A percentile compares a stretch with the other conserved stretches of the same genome.
Evolutionary conservation across 2,329 filamentous ascomycete genomes (phyloP).

Genomic region (Aspergillus sp.): DNA sequence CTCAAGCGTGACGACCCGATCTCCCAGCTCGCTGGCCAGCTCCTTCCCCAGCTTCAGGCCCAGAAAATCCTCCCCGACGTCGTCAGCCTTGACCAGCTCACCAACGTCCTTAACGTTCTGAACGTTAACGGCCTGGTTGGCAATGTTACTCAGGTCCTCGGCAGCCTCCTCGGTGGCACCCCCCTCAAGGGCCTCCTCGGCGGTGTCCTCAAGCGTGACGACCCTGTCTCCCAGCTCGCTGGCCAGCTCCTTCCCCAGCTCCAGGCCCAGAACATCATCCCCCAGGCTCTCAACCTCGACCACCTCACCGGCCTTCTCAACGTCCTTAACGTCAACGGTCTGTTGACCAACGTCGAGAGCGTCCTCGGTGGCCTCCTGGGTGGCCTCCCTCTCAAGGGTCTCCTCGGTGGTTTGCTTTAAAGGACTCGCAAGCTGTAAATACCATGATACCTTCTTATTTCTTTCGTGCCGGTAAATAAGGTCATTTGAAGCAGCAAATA

Average conservation of each 20-base stretch:
- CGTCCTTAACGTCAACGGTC: conserved; percentile 6
- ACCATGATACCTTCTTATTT: too few species aligned
- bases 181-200: conserved; percentile 3
- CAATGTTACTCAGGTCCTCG: conserved; percentile 9
- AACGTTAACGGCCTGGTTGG: conserved; percentile 1
- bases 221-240: too few species aligned
- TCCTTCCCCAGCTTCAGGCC: neutral
- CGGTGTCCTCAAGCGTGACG: neutral
- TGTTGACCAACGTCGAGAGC: conserved; percentile 7
- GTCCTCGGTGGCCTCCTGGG: conserved; percentile 9
- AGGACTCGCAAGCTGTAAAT: neutral
- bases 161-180: neutral
- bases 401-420: neutral
- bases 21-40: conserved; percentile 8
- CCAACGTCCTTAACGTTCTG: neutral
- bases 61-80: neutral
- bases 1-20: conserved; percentile 5
- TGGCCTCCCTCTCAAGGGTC: conserved; percentile 5
- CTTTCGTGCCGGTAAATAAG: too few species aligned
- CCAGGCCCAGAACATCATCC: neutral
- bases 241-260: neutral
- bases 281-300: neutral
- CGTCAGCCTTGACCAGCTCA: neutral
- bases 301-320: neutral
- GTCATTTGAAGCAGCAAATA: too few species aligned